Conservation (phyloP, 768 basidiomycete genomes). For the Calvatia gigantea region DNA sequence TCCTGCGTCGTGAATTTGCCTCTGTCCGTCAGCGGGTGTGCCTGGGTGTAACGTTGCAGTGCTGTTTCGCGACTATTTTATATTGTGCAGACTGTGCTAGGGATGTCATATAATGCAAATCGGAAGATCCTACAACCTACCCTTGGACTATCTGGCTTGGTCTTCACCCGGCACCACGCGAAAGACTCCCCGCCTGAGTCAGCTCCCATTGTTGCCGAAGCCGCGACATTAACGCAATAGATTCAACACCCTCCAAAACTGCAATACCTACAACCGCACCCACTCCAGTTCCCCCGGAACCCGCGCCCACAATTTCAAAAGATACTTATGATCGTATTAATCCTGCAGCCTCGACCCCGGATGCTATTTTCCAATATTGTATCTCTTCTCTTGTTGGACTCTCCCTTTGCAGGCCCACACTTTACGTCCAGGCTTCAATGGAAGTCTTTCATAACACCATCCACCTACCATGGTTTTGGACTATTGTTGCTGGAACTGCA, state of each 20-base stretch:
- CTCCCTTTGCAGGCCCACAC: conserved; percentile 59
- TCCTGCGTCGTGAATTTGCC: conserved; percentile 4
- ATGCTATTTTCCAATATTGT: conserved; percentile 44
- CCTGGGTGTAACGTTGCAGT: neutral
- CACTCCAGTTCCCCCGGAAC: neutral
- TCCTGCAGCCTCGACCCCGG: conserved; percentile 17
- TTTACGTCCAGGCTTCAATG: conserved; percentile 56
- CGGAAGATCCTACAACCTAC: neutral
- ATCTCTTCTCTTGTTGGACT: conserved; percentile 71
- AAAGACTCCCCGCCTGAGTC: conserved; percentile 12
- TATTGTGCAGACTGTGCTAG: conserved; percentile 1
- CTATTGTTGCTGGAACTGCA: conserved; percentile 64
- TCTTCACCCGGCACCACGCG: conserved; percentile 4
- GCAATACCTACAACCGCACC: neutral
- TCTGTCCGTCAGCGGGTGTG: conserved; percentile 5
- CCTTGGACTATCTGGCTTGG: neutral
- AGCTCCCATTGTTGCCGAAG: neutral
- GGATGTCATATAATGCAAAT: neutral
- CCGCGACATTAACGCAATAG: neutral
- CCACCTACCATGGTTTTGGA: conserved; percentile 81
- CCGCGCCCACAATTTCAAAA: neutral
- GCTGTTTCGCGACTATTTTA: neutral
- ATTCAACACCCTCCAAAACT: neutral
- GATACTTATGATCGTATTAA: conserved; percentile 6
- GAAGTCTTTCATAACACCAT: conserved; percentile 68